Evolutionary conservation across 371 early-diverging fungal species (phyloP).

Genomic region (Mortierella sp.): DNA sequence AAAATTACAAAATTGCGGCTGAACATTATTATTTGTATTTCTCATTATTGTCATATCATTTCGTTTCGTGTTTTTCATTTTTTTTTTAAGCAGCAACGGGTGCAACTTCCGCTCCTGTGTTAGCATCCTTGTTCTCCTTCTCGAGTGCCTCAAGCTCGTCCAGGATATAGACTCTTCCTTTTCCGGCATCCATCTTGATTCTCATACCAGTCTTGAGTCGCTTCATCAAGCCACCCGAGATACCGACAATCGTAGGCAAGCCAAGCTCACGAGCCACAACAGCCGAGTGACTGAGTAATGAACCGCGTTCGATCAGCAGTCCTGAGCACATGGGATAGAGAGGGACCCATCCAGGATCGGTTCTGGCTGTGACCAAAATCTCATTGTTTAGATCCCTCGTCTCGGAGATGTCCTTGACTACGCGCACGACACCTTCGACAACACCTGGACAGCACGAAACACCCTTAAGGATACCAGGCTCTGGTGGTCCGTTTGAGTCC

Average conservation of each 20-base stretch:
- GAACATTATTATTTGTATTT: no score
- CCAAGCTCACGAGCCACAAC: conserved; percentile 58
- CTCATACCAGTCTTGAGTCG: conserved; percentile 52
- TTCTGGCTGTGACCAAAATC: conserved; percentile 56
- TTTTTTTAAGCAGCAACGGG: conserved; percentile 15
- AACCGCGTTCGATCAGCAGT: conserved; percentile 57
- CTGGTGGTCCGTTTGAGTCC: conserved; percentile 52
- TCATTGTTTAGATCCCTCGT: conserved; percentile 48
- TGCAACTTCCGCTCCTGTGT: background rate
- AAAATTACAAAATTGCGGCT: no score
- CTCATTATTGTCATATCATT: background rate
- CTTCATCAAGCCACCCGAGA: conserved; percentile 56
- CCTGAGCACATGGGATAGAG: conserved; percentile 57
- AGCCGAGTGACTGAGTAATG: conserved; percentile 55
- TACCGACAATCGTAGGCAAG: conserved; percentile 56
- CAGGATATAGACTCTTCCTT: conserved; percentile 54
- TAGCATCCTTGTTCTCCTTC: conserved; percentile 21
- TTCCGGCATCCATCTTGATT: conserved; percentile 54
- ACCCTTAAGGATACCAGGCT: conserved; percentile 56
- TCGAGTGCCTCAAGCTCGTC: conserved; percentile 55
- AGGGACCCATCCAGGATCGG: conserved; percentile 60
- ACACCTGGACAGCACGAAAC: conserved; percentile 56
- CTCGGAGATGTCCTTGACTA: conserved; percentile 55
- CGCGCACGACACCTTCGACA: conserved; percentile 51
- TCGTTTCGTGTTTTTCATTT: no score